These are phyloP conservation scores for Candida easanensis DNA, from an alignment of 805 yeast genomes.

Conservation along the genomic window DNA sequence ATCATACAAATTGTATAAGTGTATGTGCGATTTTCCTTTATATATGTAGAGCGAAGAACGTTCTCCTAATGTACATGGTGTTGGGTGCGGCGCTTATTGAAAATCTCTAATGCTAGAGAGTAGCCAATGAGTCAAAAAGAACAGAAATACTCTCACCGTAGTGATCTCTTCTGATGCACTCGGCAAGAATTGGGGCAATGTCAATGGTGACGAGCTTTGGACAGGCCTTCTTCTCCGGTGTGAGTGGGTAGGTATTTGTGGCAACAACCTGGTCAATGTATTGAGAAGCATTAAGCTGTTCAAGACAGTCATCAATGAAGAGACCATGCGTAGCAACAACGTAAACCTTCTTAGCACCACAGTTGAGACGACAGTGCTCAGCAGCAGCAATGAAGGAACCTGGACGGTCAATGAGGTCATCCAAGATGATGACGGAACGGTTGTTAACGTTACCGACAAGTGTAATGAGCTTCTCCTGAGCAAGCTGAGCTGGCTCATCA, in stretches of 20 bases:
- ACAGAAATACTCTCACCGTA: constrained; percentile 97
- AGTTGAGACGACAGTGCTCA: constrained; percentile 90
- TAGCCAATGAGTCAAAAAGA: constrained; percentile 81
- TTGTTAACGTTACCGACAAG: constrained; percentile 93
- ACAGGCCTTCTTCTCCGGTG: constrained; percentile 54
- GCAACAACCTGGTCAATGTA: constrained; percentile 91
- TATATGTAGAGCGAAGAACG: not conserved
- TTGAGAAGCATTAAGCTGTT: constrained; percentile 68
- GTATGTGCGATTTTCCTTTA: not conserved
- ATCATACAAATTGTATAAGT: too few species aligned
- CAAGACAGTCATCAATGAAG: constrained; percentile 84
- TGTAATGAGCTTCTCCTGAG: constrained; percentile 81
- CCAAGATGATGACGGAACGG: constrained; percentile 89
- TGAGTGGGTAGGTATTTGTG: constrained; percentile 93
- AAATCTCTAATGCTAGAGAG: constrained; percentile 15
- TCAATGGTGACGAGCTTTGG: constrained; percentile 84
- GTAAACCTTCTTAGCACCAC: constrained; percentile 92
- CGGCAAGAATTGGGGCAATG: constrained; percentile 93
- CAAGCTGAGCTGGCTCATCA: constrained; percentile 50
- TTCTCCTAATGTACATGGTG: not conserved
- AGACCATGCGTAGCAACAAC: constrained; percentile 96
- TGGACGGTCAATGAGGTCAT: constrained; percentile 97
- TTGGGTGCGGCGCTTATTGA: not conserved
- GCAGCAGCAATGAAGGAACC: constrained; percentile 95
- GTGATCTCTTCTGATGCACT: constrained; percentile 97